Percentiles rank a stretch among this genome's conserved stretches.
Conservation (phyloP, 306 rosid genomes). For the Hippophae rhamnoides region DNA sequence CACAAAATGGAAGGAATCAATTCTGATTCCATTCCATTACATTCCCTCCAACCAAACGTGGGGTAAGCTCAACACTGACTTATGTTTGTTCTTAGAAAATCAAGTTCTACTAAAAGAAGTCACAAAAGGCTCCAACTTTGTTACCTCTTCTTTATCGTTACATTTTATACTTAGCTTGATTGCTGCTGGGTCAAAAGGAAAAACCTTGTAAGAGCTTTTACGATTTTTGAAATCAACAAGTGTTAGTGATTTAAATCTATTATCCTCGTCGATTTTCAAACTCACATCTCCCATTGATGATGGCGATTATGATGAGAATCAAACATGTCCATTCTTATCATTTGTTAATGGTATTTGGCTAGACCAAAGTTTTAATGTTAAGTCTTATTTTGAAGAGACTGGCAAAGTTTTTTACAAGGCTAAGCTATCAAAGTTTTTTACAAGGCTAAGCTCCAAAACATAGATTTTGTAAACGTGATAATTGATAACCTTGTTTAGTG, state of each 20-base stretch:
- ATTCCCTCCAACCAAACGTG: no score
- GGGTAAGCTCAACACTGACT: not conserved
- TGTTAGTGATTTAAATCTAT: not conserved
- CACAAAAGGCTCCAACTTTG: not conserved
- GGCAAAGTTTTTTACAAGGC: not conserved
- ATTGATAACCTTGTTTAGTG: no score
- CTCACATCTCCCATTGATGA: not conserved
- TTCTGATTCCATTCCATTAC: no score
- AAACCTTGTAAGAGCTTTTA: not conserved
- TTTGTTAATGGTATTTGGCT: slow-evolving; percentile 3
- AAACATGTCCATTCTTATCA: not conserved
- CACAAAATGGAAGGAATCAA: no score
- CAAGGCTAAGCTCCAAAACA: not conserved
- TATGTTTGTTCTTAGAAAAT: not conserved
- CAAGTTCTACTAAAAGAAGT: not conserved
- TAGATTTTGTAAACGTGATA: not conserved
- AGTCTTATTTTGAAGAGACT: slow-evolving; percentile 2
- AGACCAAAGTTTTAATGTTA: not conserved
- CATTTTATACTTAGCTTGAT: not conserved
- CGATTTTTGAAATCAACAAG: slow-evolving; percentile 5
- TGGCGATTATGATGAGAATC: not conserved
- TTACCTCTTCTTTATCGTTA: slow-evolving; percentile 5
- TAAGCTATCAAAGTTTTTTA: no score
- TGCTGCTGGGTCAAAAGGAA: slow-evolving; percentile 5
- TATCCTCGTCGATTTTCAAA: not conserved